phyloP scores from a whole-genome alignment of 2,329 filamentous ascomycete species.

The Aureobasidium sp. region DNA sequence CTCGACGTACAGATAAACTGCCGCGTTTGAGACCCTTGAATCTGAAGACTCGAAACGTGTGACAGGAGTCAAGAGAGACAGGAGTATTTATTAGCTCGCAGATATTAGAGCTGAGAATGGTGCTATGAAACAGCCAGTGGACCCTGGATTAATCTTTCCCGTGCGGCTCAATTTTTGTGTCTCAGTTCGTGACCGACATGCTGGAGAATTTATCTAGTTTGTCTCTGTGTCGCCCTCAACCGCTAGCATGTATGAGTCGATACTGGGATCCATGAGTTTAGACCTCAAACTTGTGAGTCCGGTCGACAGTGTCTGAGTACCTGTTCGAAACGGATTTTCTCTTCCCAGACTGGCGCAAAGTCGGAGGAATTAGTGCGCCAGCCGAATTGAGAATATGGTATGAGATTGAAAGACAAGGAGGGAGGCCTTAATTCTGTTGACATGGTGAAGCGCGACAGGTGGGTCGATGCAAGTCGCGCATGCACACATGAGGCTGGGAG shows the following conservation, averaged over 20 bases:
- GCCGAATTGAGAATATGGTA: conserved; percentile 7
- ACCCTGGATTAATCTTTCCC: background rate
- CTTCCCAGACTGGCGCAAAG: background rate
- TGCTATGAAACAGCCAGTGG: background rate
- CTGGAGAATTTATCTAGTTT: background rate
- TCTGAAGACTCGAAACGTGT: background rate
- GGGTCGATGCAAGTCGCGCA: background rate
- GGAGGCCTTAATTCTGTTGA: background rate
- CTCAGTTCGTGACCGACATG: conserved; percentile 1
- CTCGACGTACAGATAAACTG: background rate
- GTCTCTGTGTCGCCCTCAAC: background rate
- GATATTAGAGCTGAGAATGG: background rate
- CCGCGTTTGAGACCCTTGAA: background rate
- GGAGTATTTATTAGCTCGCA: background rate
- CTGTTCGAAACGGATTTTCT: background rate
- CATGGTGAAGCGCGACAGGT: conserved; percentile 10
- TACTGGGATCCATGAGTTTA: background rate
- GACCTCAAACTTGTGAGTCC: background rate
- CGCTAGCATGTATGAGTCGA: background rate
- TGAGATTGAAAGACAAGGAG: background rate
- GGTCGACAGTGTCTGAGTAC: background rate
- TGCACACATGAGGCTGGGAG: background rate
- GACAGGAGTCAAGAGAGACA: conserved; percentile 7
- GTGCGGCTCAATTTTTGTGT: background rate
- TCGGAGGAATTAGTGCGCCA: background rate